A percentile compares a stretch with the other conserved stretches of the same genome.
These are phyloP conservation scores for Yarrowia galli DNA, from an alignment of 1,139 yeast genomes.

Conservation along the genomic window DNA sequence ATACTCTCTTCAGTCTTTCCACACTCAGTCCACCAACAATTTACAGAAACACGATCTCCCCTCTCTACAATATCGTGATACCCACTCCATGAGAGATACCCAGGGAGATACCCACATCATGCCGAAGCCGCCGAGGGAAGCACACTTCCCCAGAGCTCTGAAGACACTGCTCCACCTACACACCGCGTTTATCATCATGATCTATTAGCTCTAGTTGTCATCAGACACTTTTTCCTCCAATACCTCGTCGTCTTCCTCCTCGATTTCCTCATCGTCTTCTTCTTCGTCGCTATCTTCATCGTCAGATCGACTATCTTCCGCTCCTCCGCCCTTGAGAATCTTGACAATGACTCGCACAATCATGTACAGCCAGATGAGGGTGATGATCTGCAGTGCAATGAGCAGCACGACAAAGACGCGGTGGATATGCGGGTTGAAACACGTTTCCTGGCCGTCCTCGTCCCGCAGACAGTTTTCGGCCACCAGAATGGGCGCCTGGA, in stretches of 20 bases:
- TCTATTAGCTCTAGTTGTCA: conserved; percentile 54
- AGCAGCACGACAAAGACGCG: conserved; percentile 63
- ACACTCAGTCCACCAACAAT: no score
- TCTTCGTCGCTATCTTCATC: conserved; percentile 64
- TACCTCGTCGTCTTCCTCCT: conserved; percentile 50
- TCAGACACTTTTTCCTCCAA: conserved; percentile 55
- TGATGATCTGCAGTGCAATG: conserved; percentile 70
- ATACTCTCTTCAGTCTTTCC: no score
- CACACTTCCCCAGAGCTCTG: background rate
- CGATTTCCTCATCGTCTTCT: conserved; percentile 47
- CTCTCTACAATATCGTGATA: no score
- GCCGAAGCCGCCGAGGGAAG: no score
- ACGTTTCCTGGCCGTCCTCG: conserved; percentile 49
- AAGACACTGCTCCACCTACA: background rate
- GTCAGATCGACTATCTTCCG: conserved; percentile 86
- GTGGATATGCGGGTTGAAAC: conserved; percentile 66
- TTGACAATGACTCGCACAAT: conserved; percentile 72
- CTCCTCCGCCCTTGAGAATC: conserved; percentile 73
- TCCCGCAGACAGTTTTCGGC: conserved; percentile 45
- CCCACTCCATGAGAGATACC: no score
- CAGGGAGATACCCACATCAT: no score
- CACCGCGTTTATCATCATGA: background rate
- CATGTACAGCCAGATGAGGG: conserved; percentile 76
- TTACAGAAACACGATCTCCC: no score
- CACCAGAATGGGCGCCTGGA: conserved; percentile 47